Percentiles rank a stretch among this genome's conserved stretches.
Conservation (phyloP, 805 yeast species). For the Monosporozyma aerobia region DNA sequence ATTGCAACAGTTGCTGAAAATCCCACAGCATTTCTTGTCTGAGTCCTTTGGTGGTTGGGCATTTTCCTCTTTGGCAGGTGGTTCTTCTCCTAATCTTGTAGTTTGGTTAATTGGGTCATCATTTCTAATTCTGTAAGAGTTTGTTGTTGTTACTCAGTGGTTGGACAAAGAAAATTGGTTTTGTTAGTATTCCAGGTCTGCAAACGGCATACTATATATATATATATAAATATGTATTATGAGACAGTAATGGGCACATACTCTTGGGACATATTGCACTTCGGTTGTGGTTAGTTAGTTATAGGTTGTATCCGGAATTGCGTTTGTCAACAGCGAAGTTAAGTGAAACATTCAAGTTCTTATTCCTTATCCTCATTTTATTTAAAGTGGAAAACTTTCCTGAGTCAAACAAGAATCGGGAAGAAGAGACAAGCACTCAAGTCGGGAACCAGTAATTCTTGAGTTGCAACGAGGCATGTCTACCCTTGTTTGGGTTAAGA, state of each 20-base stretch:
- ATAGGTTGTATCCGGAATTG: background rate
- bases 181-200: background rate
- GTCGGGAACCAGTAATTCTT: too few relatives aligned
- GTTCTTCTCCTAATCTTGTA: conserved; percentile 1
- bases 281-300: background rate
- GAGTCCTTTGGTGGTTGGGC: background rate
- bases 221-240: background rate
- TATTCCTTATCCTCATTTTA: too few relatives aligned
- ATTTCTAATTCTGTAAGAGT: background rate
- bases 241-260: background rate
- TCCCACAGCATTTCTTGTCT: background rate
- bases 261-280: background rate
- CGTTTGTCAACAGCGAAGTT: too few relatives aligned
- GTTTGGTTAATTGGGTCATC: conserved; percentile 8
- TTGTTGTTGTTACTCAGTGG: background rate
- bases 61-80: background rate
- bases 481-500: too few relatives aligned
- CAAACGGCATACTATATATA: background rate
- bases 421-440: too few relatives aligned
- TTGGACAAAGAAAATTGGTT: background rate
- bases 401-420: too few relatives aligned
- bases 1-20: background rate
- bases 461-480: too few relatives aligned
- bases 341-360: too few relatives aligned
- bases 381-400: too few relatives aligned